These are phyloP conservation scores for Extremus antarcticus DNA, from an alignment of 495 filamentous ascomycete species.

Conservation along the genomic window DNA sequence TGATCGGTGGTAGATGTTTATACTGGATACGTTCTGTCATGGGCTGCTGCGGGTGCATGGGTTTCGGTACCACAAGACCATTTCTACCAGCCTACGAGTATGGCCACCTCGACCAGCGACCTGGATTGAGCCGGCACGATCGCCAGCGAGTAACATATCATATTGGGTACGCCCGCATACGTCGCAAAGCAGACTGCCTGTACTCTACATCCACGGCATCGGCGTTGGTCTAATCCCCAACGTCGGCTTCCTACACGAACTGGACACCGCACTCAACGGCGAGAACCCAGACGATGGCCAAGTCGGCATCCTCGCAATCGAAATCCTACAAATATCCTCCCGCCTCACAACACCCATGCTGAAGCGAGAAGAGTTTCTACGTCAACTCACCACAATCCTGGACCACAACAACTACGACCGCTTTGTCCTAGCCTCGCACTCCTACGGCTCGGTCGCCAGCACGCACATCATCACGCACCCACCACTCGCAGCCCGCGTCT, in stretches of 20 bases:
- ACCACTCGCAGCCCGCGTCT: constrained; percentile 13
- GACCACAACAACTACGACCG: constrained; percentile 15
- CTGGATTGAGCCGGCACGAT: constrained; percentile 4
- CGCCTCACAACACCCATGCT: constrained; percentile 22
- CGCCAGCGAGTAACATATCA: constrained; percentile 13
- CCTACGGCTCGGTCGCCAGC: constrained; percentile 24
- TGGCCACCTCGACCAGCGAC: constrained; percentile 23
- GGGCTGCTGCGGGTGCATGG: constrained; percentile 8
- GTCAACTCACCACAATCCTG: constrained; percentile 19
- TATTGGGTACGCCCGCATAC: constrained; percentile 26
- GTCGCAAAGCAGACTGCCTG: constrained; percentile 17
- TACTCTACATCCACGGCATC: constrained; percentile 27
- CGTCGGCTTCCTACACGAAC: constrained; percentile 16
- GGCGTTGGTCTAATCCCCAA: constrained; percentile 22
- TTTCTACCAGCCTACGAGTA: neutral
- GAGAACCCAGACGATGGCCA: constrained; percentile 11
- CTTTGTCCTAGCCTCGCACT: constrained; percentile 24
- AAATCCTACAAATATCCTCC: constrained; percentile 23
- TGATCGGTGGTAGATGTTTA: constrained; percentile 9
- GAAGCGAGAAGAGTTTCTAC: constrained; percentile 9
- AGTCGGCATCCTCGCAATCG: constrained; percentile 26
- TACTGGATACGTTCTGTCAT: constrained; percentile 19
- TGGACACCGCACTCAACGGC: constrained; percentile 12
- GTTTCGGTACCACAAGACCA: constrained; percentile 17
- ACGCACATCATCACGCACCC: constrained; percentile 19